Base-by-base conservation (phyloP, 2,329 filamentous ascomycete genomes). In the Ciborinia camelliae region DNA sequence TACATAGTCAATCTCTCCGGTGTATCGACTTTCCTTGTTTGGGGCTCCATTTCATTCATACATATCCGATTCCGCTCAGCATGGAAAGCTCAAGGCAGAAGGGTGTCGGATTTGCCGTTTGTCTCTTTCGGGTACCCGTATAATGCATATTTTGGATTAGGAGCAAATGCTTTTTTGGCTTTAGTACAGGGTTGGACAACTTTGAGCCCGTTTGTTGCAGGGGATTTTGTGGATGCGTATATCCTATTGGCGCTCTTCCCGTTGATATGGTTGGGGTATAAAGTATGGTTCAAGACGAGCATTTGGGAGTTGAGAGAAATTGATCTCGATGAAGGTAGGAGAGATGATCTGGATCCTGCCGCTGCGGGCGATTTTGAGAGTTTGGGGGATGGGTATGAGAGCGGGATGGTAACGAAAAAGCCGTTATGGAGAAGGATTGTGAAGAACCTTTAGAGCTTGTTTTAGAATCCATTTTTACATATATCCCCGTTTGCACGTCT, bases 1-100 rank as follows among this genome's bases (percentile, higher is more conserved):
- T 90, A 90, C 75, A 89, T 91, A 65, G 85, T 91, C 71, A 90
- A 89, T 71, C 78, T 90, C 0, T 85, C 82, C 7, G 89, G 88
- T 4, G 87, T 90, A 2, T 87, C 86, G 45, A 90, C 88, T 0
- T 91, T 91, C 72, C 74, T 91, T 2, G 88, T 90, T 50, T 91
- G 89, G 89, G 88, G 81, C 2, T 82, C 82, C 45, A 91, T 91
- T 70, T 86, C 82, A 32, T 84, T 90, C 70, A 89, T 85, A 4
- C 89, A 91, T 71, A 86, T 91, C 66, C 86, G 88, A 30, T 91
- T 92, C 75, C 86, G 89, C 41, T 75, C 80, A 12, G 88, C 87
- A 0, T 88, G 86, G 86, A 72, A 75, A 12, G 76, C 75, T 0
- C 86, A 90, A 72, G 85, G 86, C 1, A 80, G 87, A 64, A 77